Evolutionary conservation across 768 basidiomycete species (phyloP), one percentile per base, ranked within the genome.

Genomic region (Mycena rebaudengoi): DNA sequence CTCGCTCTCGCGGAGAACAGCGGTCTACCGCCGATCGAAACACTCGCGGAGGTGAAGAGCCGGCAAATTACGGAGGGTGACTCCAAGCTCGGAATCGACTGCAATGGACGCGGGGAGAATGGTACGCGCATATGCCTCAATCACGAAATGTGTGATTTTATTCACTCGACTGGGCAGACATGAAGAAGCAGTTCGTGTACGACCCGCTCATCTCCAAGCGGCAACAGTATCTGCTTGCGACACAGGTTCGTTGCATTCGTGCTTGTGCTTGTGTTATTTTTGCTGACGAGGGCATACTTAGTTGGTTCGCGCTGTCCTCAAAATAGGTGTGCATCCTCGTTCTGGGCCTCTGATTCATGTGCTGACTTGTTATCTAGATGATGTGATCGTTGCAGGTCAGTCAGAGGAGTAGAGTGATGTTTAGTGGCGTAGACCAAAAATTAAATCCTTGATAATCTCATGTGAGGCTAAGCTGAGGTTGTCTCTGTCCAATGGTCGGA

Each of bases 1-100:
- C 86, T 99, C 13, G 98, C 98, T 5, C 84, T 99, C 12, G 98
- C 98, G 14, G 98, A 99, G 79, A 99, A 99, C 83, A 97, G 95
- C 64, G 98, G 98, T 55, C 78, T 99, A 43, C 90, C 93, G 14
- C 98, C 98, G 12, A 99, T 99, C 64, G 96, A 97, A 78, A 98
- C 96, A 6, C 85, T 99, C n/a, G 90, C 98, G 2, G 91, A 96
- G 61, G 92, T 99, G 54, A 96, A 96, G 83, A 95, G 93, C 73
- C 83, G 93, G 70, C 98, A 99, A 73, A 90, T 97, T 65, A 86
- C 81, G 40, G 96, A 98, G 83, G 85, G 85, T 23, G 92, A 94
- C 78, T 86, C 96, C 2, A 85, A 85, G 63, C 81, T 99, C 51
- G 98, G 98, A 43, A 96, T 99, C 61, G 98, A 99, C 71, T 99